Evolutionary conservation across 208 protist species (phyloP).

Genomic region (Crithidia acanthocephali): DNA sequence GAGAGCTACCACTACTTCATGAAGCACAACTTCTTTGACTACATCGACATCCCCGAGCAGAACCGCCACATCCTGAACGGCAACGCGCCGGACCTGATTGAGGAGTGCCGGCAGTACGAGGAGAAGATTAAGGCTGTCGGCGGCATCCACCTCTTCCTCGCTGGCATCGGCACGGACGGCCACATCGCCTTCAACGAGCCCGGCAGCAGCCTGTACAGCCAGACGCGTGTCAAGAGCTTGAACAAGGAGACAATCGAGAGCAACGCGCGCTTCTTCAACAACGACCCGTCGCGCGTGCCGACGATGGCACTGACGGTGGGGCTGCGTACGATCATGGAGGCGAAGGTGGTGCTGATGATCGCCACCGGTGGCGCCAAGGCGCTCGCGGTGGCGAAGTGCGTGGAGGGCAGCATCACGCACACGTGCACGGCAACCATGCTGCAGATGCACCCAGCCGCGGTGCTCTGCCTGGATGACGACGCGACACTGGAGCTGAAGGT

Average conservation of each 20-base stretch:
- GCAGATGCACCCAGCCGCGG: conserved; percentile 85
- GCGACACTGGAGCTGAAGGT: conserved; percentile 94
- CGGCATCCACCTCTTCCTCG: conserved; percentile 96
- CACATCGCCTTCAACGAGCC: conserved; percentile 97
- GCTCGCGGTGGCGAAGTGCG: conserved; percentile 80
- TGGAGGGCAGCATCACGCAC: conserved; percentile 93
- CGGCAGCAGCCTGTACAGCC: conserved; percentile 86
- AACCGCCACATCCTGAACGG: conserved; percentile 95
- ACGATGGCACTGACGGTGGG: conserved; percentile 96
- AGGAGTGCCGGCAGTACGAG: conserved; percentile 94
- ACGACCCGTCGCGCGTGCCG: conserved; percentile 91
- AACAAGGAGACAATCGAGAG: conserved; percentile 94
- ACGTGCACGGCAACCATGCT: conserved; percentile 94
- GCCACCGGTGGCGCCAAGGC: conserved; percentile 93
- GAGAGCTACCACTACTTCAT: conserved; percentile 97
- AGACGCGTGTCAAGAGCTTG: conserved; percentile 94
- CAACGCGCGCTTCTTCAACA: conserved; percentile 95
- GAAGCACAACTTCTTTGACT: conserved; percentile 95
- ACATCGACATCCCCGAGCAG: conserved; percentile 91
- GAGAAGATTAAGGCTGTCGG: conserved; percentile 88
- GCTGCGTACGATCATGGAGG: conserved; percentile 92
- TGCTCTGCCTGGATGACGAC: conserved; percentile 93
- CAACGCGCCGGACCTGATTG: conserved; percentile 83
- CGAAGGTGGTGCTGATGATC: conserved; percentile 89
- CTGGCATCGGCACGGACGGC: conserved; percentile 93